These are phyloP conservation scores for Pelargonium nanum DNA, from an alignment of 345 rosid genomes.

Conservation along the genomic window DNA sequence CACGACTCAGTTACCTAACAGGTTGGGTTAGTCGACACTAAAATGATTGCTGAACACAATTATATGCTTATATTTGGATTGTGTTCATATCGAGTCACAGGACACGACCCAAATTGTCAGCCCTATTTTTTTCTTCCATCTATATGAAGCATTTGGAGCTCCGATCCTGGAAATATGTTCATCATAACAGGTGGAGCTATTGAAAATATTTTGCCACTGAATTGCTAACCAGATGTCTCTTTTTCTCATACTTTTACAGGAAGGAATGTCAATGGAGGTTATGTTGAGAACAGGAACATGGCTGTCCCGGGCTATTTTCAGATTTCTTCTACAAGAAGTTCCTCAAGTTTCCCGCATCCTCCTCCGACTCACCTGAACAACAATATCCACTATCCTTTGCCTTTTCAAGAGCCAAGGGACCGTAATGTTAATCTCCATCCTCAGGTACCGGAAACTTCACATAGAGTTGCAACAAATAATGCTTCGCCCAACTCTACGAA, in stretches of 20 bases:
- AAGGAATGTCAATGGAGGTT: conserved; percentile 31
- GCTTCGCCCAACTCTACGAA: conserved; percentile 25
- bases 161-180: too few relatives aligned
- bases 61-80: too few relatives aligned
- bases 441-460: conserved; percentile 38
- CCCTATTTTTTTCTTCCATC: not conserved
- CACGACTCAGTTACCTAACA: too few relatives aligned
- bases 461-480: conserved; percentile 30
- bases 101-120: too few relatives aligned
- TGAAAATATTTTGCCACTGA: too few relatives aligned
- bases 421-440: conserved; percentile 35
- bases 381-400: conserved; percentile 33
- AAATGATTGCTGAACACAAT: too few relatives aligned
- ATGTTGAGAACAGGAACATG: conserved; percentile 35
- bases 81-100: too few relatives aligned
- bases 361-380: conserved; percentile 27
- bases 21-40: too few relatives aligned
- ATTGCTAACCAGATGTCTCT: not conserved
- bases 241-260: conserved; percentile 13
- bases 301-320: conserved; percentile 34
- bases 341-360: conserved; percentile 28
- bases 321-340: conserved; percentile 33
- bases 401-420: conserved; percentile 49
- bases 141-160: too few relatives aligned
- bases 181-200: too few relatives aligned